A percentile compares a stretch with the other conserved stretches of the same genome.
Evolutionary conservation across 1,139 yeast genomes (phyloP).

Genomic region (Saccharomyces pastorianus): DNA sequence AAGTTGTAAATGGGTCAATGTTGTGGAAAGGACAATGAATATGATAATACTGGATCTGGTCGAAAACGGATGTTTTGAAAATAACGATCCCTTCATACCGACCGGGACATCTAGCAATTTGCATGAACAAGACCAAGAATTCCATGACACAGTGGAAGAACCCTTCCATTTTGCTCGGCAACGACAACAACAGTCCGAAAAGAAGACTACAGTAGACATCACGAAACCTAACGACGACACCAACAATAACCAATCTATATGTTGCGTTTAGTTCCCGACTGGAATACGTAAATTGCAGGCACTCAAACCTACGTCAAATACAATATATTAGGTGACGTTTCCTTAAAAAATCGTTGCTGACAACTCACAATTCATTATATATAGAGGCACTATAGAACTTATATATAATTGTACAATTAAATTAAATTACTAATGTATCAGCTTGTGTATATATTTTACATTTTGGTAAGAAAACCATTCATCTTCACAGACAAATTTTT

Average conservation of each 20-base stretch:
- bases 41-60: conserved; percentile 27
- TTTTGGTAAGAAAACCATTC: neutral
- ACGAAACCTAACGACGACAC: neutral
- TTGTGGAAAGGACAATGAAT: conserved; percentile 27
- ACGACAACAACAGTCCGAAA: neutral
- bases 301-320: too few relatives aligned
- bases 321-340: too few relatives aligned
- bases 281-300: too few relatives aligned
- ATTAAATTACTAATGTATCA: neutral
- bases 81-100: neutral
- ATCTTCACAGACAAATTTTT: too few relatives aligned
- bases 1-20: conserved; percentile 29
- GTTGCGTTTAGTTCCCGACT: neutral
- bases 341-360: neutral
- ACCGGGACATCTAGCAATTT: neutral
- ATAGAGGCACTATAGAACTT: neutral
- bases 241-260: neutral
- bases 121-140: neutral
- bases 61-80: conserved; percentile 28
- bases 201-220: neutral
- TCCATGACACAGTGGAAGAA: neutral
- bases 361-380: neutral
- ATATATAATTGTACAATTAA: neutral
- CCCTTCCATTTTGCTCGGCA: neutral
- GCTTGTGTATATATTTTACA: neutral